Evolutionary conservation across 176 grass and related monocot genomes (phyloP).

Genomic region (Saccharum spontaneum): DNA sequence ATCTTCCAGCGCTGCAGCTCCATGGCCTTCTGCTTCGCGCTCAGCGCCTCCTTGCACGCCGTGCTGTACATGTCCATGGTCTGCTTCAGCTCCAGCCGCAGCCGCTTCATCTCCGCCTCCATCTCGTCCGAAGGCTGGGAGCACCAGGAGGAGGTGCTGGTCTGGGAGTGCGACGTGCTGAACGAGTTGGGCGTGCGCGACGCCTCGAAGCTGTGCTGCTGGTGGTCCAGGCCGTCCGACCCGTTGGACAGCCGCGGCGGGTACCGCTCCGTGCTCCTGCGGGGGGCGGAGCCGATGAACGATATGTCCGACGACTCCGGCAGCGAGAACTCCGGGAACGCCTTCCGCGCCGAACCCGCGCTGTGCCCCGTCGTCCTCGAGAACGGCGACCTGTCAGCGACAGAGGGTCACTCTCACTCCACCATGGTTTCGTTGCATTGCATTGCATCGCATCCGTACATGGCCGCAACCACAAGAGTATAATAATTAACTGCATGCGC

Average conservation of each 20-base stretch:
- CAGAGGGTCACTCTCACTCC: background rate
- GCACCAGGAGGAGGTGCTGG: slow-evolving; percentile 59
- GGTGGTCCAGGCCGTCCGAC: slow-evolving; percentile 33
- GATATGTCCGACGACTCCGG: slow-evolving; percentile 81
- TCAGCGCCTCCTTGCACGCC: slow-evolving; percentile 84
- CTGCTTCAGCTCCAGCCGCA: slow-evolving; percentile 83
- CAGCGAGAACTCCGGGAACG: slow-evolving; percentile 49
- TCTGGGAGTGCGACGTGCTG: slow-evolving; percentile 65
- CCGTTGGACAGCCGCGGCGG: slow-evolving; percentile 56
- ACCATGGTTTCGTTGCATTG: background rate
- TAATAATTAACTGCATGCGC: background rate
- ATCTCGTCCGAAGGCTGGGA: slow-evolving; percentile 73
- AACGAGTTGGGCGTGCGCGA: slow-evolving; percentile 44
- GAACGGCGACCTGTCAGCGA: slow-evolving; percentile 69
- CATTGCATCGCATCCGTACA: background rate
- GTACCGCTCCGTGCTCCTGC: slow-evolving; percentile 58
- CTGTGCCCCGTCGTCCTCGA: slow-evolving; percentile 26
- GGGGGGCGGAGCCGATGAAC: slow-evolving; percentile 51
- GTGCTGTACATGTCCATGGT: slow-evolving; percentile 99
- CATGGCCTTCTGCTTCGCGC: slow-evolving; percentile 72
- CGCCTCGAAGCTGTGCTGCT: slow-evolving; percentile 71
- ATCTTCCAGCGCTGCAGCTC: slow-evolving; percentile 77
- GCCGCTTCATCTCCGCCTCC: slow-evolving; percentile 88
- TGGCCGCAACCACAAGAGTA: no score
- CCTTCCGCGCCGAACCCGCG: slow-evolving; percentile 38